Percentiles rank a stretch among this genome's conserved stretches.
Conservation (phyloP, 1,284 basidiomycete genomes). For the Cryptococcus jaspeensis region DNA sequence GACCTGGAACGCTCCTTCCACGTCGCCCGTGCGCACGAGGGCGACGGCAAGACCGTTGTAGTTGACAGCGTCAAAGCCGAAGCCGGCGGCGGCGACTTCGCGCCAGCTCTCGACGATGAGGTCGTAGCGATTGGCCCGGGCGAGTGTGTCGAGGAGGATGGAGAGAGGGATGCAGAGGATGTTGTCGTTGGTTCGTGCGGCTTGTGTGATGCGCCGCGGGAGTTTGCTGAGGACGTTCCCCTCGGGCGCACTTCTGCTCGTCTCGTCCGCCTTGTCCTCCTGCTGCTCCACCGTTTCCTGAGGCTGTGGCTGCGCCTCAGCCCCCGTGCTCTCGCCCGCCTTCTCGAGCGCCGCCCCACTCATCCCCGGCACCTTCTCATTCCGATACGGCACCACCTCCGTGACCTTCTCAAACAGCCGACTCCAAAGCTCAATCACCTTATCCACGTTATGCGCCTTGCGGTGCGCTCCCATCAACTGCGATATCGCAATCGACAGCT, state of each 20-base stretch:
- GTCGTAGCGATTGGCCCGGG: slow-evolving; percentile 62
- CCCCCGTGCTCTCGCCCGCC: too few relatives aligned
- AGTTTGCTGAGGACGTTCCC: too few relatives aligned
- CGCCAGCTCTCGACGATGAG: slow-evolving; percentile 71
- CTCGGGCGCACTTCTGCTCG: background rate
- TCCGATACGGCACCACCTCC: background rate
- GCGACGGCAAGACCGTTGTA: slow-evolving; percentile 84
- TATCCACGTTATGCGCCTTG: slow-evolving; percentile 59
- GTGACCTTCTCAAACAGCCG: slow-evolving; percentile 61
- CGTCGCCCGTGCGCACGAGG: slow-evolving; percentile 73
- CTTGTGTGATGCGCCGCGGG: too few relatives aligned
- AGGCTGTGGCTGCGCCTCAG: too few relatives aligned
- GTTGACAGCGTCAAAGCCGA: slow-evolving; percentile 84
- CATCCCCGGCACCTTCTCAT: too few relatives aligned
- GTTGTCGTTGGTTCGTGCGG: slow-evolving; percentile 45
- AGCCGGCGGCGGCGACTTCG: slow-evolving; percentile 63
- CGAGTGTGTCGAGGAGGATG: slow-evolving; percentile 76
- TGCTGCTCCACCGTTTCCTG: too few relatives aligned
- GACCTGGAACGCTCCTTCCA: slow-evolving; percentile 77
- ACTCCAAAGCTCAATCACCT: slow-evolving; percentile 67
- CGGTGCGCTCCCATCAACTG: slow-evolving; percentile 76
- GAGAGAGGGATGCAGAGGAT: slow-evolving; percentile 76
- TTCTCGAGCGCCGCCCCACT: too few relatives aligned
- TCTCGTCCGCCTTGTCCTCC: background rate
- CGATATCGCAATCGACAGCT: slow-evolving; percentile 57